phyloP scores from a whole-genome alignment of 2,329 filamentous ascomycete genomes.

The Aspergillus latus region DNA sequence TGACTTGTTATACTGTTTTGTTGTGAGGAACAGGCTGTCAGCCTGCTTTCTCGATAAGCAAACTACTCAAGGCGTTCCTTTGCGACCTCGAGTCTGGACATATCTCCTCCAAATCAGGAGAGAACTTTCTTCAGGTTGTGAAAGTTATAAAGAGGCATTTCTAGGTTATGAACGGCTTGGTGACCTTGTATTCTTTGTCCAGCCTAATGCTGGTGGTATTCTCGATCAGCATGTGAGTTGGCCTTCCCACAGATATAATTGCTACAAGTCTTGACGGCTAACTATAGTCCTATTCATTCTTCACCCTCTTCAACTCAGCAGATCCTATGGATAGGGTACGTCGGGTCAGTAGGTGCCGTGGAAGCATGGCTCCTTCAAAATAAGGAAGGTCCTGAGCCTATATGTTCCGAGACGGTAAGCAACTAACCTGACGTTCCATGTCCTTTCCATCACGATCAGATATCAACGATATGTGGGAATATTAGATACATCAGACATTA shows the following conservation, averaged over 20 bases:
- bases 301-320: conserved; percentile 26
- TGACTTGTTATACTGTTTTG: too few relatives aligned
- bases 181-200: conserved; percentile 25
- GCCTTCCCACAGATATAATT: background rate
- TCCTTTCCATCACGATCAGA: too few relatives aligned
- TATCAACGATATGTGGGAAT: conserved; percentile 17
- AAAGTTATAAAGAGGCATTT: conserved; percentile 22
- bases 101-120: conserved; percentile 20
- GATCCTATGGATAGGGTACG: conserved; percentile 23
- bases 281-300: conserved; percentile 24
- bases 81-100: conserved; percentile 22
- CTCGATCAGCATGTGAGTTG: conserved; percentile 27
- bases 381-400: conserved; percentile 15
- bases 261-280: background rate
- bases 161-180: conserved; percentile 27
- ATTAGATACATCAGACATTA: conserved; percentile 21
- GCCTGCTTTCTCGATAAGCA: conserved; percentile 23
- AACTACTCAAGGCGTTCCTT: conserved; percentile 20
- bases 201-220: conserved; percentile 14
- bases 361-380: conserved; percentile 25
- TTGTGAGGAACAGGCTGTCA: background rate
- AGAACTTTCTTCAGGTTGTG: conserved; percentile 22
- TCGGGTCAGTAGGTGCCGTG: conserved; percentile 23
- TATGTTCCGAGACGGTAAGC: conserved; percentile 20
- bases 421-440: background rate